phyloP scores from a whole-genome alignment of 1,139 yeast genomes.

The Suhomyces atakaporum region DNA sequence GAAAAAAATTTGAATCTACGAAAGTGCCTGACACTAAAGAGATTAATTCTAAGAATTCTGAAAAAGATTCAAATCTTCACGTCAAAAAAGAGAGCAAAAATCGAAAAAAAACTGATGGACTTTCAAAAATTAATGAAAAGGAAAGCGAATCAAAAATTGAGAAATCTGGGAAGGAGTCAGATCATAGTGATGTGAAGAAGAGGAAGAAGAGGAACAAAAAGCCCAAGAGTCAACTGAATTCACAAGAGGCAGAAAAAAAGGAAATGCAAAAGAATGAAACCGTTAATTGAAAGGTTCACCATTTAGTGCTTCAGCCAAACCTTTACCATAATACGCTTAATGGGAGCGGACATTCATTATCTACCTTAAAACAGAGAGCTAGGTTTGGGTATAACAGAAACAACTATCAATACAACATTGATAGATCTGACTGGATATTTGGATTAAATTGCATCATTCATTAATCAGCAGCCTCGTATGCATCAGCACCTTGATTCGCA shows the following conservation, averaged over 20 bases:
- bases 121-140: constrained; percentile 1
- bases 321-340: not conserved
- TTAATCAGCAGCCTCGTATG: constrained; percentile 1
- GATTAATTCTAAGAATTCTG: no score
- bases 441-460: not conserved
- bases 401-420: no score
- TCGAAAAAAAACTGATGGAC: not conserved
- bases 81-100: constrained; percentile 1
- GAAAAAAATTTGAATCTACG: not conserved
- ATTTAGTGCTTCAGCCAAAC: not conserved
- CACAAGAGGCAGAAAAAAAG: not conserved
- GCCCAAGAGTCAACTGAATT: not conserved
- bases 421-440: no score
- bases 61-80: no score
- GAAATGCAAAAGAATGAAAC: not conserved
- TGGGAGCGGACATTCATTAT: no score
- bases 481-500: constrained; percentile 66
- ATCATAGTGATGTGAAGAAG: not conserved
- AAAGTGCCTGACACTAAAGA: no score
- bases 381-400: no score
- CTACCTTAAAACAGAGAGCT: no score
- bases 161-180: not conserved
- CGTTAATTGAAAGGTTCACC: not conserved
- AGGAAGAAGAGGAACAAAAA: not conserved
- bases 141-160: no score